Conservation (phyloP, 768 basidiomycete species). For the Auricularia heimuer region DNA sequence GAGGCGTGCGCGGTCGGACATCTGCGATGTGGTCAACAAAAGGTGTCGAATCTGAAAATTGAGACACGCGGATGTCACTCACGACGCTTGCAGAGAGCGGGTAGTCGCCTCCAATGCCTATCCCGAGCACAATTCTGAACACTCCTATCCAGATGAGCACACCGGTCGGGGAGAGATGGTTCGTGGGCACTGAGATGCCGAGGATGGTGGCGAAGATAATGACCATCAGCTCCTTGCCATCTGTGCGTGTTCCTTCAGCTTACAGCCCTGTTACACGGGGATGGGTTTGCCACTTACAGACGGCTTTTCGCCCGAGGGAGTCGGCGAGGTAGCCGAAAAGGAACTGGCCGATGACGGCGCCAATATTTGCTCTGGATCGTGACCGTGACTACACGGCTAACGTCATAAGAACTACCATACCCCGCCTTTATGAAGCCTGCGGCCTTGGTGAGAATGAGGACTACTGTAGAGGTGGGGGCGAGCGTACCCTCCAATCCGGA, state of each 20-base stretch:
- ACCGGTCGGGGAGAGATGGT: slow-evolving; percentile 35
- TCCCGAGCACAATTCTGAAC: slow-evolving; percentile 63
- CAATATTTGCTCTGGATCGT: slow-evolving; percentile 51
- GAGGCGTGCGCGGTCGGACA: slow-evolving; percentile 55
- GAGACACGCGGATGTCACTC: background rate
- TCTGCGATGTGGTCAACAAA: slow-evolving; percentile 9
- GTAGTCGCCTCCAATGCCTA: slow-evolving; percentile 75
- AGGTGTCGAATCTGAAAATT: background rate
- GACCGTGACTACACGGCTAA: background rate
- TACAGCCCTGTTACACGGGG: no score
- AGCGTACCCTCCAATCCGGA: slow-evolving; percentile 48
- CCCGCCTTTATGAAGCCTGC: background rate
- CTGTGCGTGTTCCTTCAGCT: slow-evolving; percentile 29
- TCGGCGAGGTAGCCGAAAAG: slow-evolving; percentile 54
- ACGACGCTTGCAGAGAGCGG: slow-evolving; percentile 60
- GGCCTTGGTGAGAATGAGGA: background rate
- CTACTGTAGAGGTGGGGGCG: slow-evolving; percentile 36
- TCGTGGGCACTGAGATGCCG: slow-evolving; percentile 53
- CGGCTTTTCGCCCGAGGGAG: slow-evolving; percentile 55
- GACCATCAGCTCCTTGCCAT: slow-evolving; percentile 70
- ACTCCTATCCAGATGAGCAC: slow-evolving; percentile 53
- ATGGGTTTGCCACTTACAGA: no score
- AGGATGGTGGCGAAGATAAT: slow-evolving; percentile 73
- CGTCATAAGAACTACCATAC: background rate
- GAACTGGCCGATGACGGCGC: slow-evolving; percentile 62